Base-by-base conservation (phyloP, 2,329 filamentous ascomycete species). In the Fusarium cicatricum region DNA sequence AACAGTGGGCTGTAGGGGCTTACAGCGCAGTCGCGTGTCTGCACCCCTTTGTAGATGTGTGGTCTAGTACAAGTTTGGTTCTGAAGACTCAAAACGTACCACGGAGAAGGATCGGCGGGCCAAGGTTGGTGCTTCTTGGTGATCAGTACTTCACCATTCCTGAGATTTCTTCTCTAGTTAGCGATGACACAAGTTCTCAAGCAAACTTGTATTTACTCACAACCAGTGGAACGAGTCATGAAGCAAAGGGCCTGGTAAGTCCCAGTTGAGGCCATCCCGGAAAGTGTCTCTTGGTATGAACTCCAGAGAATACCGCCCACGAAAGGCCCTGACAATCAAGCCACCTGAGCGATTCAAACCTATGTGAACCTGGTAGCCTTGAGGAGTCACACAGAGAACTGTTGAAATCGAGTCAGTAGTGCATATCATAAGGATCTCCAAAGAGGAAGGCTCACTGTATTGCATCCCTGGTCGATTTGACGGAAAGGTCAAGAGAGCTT, bases 171-270 rank as follows among this genome's bases (percentile, higher is more conserved):
- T 8, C 2, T 3, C 14, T 7, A 12, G 14, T 55, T n/a, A 43
- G 8, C 14, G 21, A n/a, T n/a, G 11, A 12, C 19, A 2, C 2
- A 14, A n/a, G 15, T 11, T 14, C 12, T 23, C 15, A 12, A 14
- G 5, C 21, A 12, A 17, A 1, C 11, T 36, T 15, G 2, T n/a
- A 1, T 85, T 2, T 70, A 68, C 62, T 64, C 47, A 66, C 33
- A 88, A 70, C 84, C 85, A 89, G 56, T 90, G 85, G 2, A 82
- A 74, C 41, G 80, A 86, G 10, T 77, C 70, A 0, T 79, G 62
- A 0, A 85, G 57, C 0, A 90, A 69, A 1, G 76, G 66, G 0
- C 62, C 65, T 0, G 86, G 87, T 1, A 88, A 71, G 58, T 86
- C 84, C 1, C 46, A 65, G 12, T 55, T 21, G 11, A 51, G 33